Evolutionary conservation across 371 early-diverging fungal genomes (phyloP).

Genomic region (Rhizopus delemar): DNA sequence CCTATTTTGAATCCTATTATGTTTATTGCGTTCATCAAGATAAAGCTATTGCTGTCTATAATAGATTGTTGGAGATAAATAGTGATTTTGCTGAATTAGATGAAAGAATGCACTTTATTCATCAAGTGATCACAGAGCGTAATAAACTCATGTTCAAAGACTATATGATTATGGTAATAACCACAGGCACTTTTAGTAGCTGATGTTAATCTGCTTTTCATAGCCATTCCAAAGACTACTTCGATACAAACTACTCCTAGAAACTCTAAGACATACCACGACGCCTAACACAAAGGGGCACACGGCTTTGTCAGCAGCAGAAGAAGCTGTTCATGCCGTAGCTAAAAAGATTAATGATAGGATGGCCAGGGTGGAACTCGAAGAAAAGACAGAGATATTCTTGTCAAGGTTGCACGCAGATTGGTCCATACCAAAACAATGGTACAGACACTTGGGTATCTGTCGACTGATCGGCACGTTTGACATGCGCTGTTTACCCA

Average conservation of each 20-base stretch:
- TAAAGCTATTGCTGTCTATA: constrained; percentile 32
- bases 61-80: constrained; percentile 31
- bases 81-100: constrained; percentile 24
- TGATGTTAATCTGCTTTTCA: background rate
- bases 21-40: constrained; percentile 50
- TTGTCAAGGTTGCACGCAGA: constrained; percentile 38
- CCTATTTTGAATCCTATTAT: constrained; percentile 38
- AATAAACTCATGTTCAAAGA: constrained; percentile 42
- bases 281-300: constrained; percentile 32
- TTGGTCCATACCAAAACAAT: constrained; percentile 42
- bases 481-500: constrained; percentile 33
- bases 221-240: constrained; percentile 54
- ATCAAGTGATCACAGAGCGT: constrained; percentile 20
- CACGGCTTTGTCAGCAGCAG: constrained; percentile 28
- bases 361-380: constrained; percentile 37
- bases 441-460: constrained; percentile 39
- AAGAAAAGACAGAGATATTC: constrained; percentile 40
- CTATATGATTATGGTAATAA: constrained; percentile 46
- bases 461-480: constrained; percentile 44
- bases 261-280: constrained; percentile 39
- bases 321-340: constrained; percentile 36
- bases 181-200: no score
- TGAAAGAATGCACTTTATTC: constrained; percentile 26
- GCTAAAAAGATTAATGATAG: constrained; percentile 32
- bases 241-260: constrained; percentile 40